Evolutionary conservation across 179 eudicot species (phyloP), one percentile per base, ranked within the genome.

Genomic region (Vitellaria paradoxa): DNA sequence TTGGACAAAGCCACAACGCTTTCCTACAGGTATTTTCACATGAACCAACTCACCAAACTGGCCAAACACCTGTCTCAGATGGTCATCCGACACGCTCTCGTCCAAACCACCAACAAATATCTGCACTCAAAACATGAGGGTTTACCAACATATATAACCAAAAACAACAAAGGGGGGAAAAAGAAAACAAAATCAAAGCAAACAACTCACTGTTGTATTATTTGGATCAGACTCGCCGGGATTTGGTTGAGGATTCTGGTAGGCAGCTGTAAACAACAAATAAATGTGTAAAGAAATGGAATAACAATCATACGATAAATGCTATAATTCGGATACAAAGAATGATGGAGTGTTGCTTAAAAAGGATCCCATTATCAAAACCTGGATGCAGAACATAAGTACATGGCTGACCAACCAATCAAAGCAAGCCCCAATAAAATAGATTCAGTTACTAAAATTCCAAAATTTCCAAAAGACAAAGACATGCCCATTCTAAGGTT

Each of bases 31-130:
- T 80, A 94, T 91, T 86, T 92, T 94, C 42, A 94, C 97, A 79
- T 94, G 98, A 68, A 90, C 85, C 78, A 94, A 76, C 84, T 94
- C 98, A 70, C 98, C 98, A 82, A 80, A 94, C 61, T 84, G 90
- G 79, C 93, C 83, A 78, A 94, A 94, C 13, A 91, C 88, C 80
- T 90, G 93, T 71, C 84, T 90, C 81, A 94, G 78, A 69, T 86
- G 91, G 18, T 94, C 97, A 74, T 94, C 98, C 21, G 94, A 70
- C 65, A 94, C 94, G 75, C 83, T 89, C 20, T 97, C 92, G 72
- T 94, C 98, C 83, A 94, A 76, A 77, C 97, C 98, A 64, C 98
- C 98, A 80, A 94, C 98, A 87, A 94, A 94, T 64, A 94, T 88
- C 98, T 94, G 89, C 86, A 83, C n/a, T 42, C 64, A 59, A 37